Conservation (phyloP, 441 rosid genomes). For the Dalechampia spathulata region DNA sequence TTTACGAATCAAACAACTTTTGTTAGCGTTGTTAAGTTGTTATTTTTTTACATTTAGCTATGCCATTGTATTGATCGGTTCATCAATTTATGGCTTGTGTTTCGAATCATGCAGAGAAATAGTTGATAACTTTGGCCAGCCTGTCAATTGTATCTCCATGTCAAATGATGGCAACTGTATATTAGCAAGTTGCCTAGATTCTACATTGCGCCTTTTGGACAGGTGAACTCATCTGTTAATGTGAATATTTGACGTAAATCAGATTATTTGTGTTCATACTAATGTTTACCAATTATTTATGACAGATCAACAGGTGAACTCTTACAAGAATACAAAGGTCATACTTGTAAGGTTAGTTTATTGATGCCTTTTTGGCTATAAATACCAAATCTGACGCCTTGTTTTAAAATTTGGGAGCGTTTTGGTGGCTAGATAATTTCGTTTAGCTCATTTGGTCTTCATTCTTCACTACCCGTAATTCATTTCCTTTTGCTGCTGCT, state of each 20-base stretch:
- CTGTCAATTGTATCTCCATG: conserved; percentile 89
- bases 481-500: conserved; percentile 6
- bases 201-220: conserved; percentile 80
- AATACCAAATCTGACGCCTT: background rate
- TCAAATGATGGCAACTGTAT: conserved; percentile 87
- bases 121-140: conserved; percentile 81
- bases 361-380: conserved; percentile 12
- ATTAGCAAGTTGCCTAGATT: conserved; percentile 87
- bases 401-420: background rate
- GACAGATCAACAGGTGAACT: conserved; percentile 76
- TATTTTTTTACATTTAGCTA: too few species aligned
- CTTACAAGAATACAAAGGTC: conserved; percentile 91
- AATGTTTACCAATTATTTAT: conserved; percentile 13
- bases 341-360: conserved; percentile 73
- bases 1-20: too few species aligned
- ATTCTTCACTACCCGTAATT: background rate
- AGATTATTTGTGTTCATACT: background rate
- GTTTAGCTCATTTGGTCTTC: background rate
- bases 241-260: background rate
- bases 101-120: conserved; percentile 50
- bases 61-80: too few species aligned
- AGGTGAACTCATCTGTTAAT: conserved; percentile 30
- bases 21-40: too few species aligned
- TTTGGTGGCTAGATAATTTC: background rate
- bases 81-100: too few species aligned